phyloP scores from a whole-genome alignment of 257 asterid species.

The Scutellaria baicalensis region DNA sequence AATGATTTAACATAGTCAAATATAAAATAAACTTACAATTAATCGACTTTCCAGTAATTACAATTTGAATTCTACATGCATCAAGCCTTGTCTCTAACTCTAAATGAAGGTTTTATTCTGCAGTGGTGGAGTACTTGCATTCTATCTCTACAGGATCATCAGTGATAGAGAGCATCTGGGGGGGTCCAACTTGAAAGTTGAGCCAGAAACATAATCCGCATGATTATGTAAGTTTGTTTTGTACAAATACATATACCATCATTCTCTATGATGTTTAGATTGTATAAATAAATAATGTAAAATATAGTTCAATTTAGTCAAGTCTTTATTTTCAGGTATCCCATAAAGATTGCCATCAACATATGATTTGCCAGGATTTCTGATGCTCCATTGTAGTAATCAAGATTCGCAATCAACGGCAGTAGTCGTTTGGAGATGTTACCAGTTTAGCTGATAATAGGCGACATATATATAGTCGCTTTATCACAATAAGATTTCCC shows the following conservation, averaged over 20 bases:
- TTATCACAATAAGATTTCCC: conserved; percentile 5
- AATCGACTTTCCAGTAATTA: background rate
- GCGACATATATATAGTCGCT: background rate
- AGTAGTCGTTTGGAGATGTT: background rate
- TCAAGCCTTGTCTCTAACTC: background rate
- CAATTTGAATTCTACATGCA: background rate
- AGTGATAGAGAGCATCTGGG: conserved; percentile 49
- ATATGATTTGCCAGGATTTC: background rate
- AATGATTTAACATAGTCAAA: background rate
- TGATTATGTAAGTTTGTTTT: conserved; percentile 3
- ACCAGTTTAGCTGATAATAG: background rate
- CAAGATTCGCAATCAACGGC: background rate
- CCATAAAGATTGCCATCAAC: background rate
- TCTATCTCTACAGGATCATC: conserved; percentile 66
- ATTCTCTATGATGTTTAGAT: background rate
- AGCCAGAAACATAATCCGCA: conserved; percentile 30
- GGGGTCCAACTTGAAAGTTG: conserved; percentile 31
- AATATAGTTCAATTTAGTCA: background rate
- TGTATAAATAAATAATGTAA: no score
- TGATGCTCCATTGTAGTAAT: background rate
- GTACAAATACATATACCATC: background rate
- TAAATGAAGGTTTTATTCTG: conserved; percentile 13
- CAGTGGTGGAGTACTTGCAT: conserved; percentile 81
- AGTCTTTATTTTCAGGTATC: conserved; percentile 2
- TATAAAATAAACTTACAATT: background rate